Conservation (phyloP, 768 basidiomycete genomes). For the Strobilomyces confusus region DNA sequence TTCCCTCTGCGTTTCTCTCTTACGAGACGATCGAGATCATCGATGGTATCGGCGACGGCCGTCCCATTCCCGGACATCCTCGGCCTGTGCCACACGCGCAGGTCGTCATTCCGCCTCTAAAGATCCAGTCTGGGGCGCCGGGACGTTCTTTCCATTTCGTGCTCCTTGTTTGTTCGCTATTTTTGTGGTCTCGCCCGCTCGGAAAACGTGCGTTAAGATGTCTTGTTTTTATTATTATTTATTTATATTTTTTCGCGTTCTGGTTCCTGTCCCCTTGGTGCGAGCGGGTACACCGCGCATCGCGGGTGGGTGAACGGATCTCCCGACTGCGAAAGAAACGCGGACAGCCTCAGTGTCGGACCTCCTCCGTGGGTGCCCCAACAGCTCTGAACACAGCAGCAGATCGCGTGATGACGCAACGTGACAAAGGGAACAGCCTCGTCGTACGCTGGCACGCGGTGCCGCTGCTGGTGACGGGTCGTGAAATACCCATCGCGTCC, state of each 20-base stretch:
- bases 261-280: not conserved
- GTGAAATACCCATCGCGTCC: no score
- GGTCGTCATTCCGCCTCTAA: no score
- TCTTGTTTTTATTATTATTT: not conserved
- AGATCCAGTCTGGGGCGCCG: no score
- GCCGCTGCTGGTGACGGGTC: no score
- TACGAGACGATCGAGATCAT: slow-evolving; percentile 15
- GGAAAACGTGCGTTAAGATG: slow-evolving; percentile 11
- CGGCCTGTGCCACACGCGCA: slow-evolving; percentile 1
- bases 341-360: no score
- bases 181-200: not conserved
- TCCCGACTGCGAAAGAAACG: not conserved
- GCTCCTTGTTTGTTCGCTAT: not conserved
- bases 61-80: slow-evolving; percentile 2
- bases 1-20: not conserved
- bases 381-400: no score
- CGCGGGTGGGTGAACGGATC: not conserved
- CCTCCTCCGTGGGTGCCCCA: no score
- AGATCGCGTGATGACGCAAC: no score
- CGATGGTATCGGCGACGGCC: not conserved
- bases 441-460: no score
- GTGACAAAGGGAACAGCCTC: no score
- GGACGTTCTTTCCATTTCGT: not conserved
- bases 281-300: not conserved
- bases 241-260: not conserved